phyloP scores from a whole-genome alignment of 1,139 yeast genomes.

The Magnusiomyces fungicola region DNA sequence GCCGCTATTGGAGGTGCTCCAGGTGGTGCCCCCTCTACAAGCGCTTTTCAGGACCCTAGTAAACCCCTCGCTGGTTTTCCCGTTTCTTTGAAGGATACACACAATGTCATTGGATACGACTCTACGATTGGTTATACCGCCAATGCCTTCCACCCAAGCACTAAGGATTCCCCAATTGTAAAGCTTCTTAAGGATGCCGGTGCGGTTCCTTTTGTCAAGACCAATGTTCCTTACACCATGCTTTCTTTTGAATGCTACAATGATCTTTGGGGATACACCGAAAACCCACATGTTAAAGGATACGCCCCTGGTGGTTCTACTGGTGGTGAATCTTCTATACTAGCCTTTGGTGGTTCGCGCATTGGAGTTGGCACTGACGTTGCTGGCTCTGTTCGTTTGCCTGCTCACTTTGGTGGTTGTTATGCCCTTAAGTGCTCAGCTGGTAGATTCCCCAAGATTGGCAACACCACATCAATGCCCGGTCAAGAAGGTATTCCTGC shows the following conservation, averaged over 20 bases:
- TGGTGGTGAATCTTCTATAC: slow-evolving; percentile 45
- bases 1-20: neutral
- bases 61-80: slow-evolving; percentile 70
- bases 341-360: slow-evolving; percentile 41
- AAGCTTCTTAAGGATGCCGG: slow-evolving; percentile 38
- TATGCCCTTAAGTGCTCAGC: slow-evolving; percentile 43
- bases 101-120: slow-evolving; percentile 44
- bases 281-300: slow-evolving; percentile 37
- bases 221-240: slow-evolving; percentile 44
- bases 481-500: slow-evolving; percentile 52
- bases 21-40: neutral
- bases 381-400: slow-evolving; percentile 51
- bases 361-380: slow-evolving; percentile 53
- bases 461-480: slow-evolving; percentile 45
- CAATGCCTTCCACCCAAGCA: slow-evolving; percentile 33
- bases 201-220: slow-evolving; percentile 42
- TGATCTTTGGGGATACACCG: slow-evolving; percentile 40
- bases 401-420: slow-evolving; percentile 42
- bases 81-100: slow-evolving; percentile 49
- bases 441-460: slow-evolving; percentile 44
- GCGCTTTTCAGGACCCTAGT: slow-evolving; percentile 12
- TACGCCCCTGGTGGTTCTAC: slow-evolving; percentile 44
- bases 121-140: slow-evolving; percentile 46
- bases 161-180: slow-evolving; percentile 34
- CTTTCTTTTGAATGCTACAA: slow-evolving; percentile 41